Base-by-base conservation (phyloP, 2,329 filamentous ascomycete genomes). In the Aspergillus pseudoglaucus region DNA sequence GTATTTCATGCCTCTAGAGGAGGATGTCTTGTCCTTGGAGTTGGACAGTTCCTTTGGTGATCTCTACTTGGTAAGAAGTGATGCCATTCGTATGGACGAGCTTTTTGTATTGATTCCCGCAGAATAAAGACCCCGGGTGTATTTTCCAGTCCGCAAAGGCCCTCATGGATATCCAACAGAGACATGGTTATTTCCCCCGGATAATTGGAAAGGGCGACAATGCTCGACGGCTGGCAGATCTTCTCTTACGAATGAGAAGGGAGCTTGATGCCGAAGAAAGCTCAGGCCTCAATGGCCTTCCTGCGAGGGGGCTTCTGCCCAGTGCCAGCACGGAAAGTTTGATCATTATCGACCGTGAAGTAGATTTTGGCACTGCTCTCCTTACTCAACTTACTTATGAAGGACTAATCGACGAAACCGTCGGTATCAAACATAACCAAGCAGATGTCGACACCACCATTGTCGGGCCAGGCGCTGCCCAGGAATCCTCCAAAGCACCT, bases 321-420 rank as follows among this genome's bases (percentile, higher is more conserved):
- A 97, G 93, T 66, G 86, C 86, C 9, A 84, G 84, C 6, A 87
- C 90, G 42, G 93, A 98, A 66, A 95, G 86, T 62, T 75, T 96
- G 50, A 90, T 98, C 59, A 87, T 98, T 51, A 90, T 98, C 47
- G 93, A 98, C 67, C 87, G 93, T 44, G 90, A 96, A 64, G 86
- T 95, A 47, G 93, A 98, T 66, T 90, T 93, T 60, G 88, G 91
- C 14, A 96, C 93, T 1, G 85, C 87, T 0, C 77, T 98, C 14
- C 83, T 98, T 46, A 97, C 91, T 0, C 93, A 98, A 65, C 75
- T 98, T 52, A 98, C 93, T 1, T 98, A 98, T 61, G 91, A 98
- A 70, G 93, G 93, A 3, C 76, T 98, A 22, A 85, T 98, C 46
- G 94, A 98, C 62, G 93, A 98, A 65, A 79, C 93, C 14, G 94